Evolutionary conservation across 2,329 filamentous ascomycete species (phyloP).

Genomic region (Ascosphaera acerosa): DNA sequence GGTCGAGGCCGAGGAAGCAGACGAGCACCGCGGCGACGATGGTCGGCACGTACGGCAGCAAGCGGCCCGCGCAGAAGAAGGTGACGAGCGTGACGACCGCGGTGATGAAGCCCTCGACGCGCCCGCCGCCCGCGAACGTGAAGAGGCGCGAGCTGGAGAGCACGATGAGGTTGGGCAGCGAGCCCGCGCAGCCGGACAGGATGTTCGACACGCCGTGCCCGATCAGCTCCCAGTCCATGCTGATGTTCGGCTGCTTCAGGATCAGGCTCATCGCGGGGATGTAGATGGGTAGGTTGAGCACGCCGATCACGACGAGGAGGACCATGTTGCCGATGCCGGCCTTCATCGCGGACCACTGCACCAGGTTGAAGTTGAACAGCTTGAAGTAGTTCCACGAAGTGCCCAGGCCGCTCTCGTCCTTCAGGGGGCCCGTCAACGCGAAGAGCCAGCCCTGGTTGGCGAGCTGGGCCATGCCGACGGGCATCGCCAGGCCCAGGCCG

Average conservation of each 20-base stretch:
- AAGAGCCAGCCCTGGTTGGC: background rate
- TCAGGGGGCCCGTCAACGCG: background rate
- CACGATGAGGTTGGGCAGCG: conserved; percentile 1
- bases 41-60: background rate
- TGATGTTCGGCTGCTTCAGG: conserved; percentile 1
- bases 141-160: conserved; percentile 1
- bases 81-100: background rate
- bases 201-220: background rate
- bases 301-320: background rate
- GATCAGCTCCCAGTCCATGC: conserved; percentile 1
- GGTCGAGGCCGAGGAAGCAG: background rate
- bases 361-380: conserved; percentile 1
- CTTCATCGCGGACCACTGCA: conserved; percentile 1
- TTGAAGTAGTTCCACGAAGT: conserved; percentile 1
- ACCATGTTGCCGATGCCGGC: conserved; percentile 1
- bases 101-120: background rate
- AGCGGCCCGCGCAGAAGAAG: background rate
- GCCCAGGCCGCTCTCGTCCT: background rate
- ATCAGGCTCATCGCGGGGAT: background rate
- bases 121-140: conserved; percentile 1
- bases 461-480: background rate
- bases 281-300: conserved; percentile 1
- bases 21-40: background rate
- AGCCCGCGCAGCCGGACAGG: background rate
- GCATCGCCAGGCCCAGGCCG: background rate